Percentiles rank a stretch among this genome's conserved stretches.
These are phyloP conservation scores for Trichomonascaceae sp. DNA, from an alignment of 1,139 yeast genomes.

Conservation along the genomic window DNA sequence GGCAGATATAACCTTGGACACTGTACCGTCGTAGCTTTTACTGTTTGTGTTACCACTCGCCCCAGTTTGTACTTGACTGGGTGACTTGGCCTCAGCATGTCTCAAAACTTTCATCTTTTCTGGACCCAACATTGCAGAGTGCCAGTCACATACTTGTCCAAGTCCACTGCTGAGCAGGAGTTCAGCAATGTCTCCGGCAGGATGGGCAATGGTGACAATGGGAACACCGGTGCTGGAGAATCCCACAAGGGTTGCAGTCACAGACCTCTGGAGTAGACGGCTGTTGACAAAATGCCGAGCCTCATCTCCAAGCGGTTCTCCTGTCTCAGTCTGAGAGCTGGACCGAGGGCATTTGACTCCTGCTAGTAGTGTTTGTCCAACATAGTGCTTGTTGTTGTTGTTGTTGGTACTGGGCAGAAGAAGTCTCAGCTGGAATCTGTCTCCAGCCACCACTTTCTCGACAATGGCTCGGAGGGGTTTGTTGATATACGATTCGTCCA, in stretches of 20 bases:
- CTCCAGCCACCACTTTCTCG: slow-evolving; percentile 70
- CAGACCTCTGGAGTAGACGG: slow-evolving; percentile 52
- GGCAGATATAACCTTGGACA: slow-evolving; percentile 50
- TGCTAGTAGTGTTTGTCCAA: slow-evolving; percentile 52
- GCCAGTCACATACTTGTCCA: slow-evolving; percentile 76
- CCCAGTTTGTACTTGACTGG: slow-evolving; percentile 11
- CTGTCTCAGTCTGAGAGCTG: slow-evolving; percentile 25
- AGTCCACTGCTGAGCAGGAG: slow-evolving; percentile 55
- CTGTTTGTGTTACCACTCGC: slow-evolving; percentile 5
- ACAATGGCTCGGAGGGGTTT: slow-evolving; percentile 45
- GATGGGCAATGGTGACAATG: slow-evolving; percentile 40
- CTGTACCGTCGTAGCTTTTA: slow-evolving; percentile 37
- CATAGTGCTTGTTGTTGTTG: slow-evolving; percentile 32
- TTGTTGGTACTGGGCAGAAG: slow-evolving; percentile 37
- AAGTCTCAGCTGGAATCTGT: slow-evolving; percentile 47
- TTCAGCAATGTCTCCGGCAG: slow-evolving; percentile 67
- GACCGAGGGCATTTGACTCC: slow-evolving; percentile 67
- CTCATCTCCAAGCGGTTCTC: slow-evolving; percentile 45
- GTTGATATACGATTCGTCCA: slow-evolving; percentile 22
- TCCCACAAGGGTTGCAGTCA: slow-evolving; percentile 47
- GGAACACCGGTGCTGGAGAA: slow-evolving; percentile 45
- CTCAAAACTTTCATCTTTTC: slow-evolving; percentile 48
- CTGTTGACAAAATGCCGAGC: slow-evolving; percentile 56
- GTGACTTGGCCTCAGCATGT: slow-evolving; percentile 57
- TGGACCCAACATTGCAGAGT: slow-evolving; percentile 59